These are phyloP conservation scores for Xylaria hypoxylon DNA, from an alignment of 2,329 filamentous ascomycete genomes.

Conservation along the genomic window DNA sequence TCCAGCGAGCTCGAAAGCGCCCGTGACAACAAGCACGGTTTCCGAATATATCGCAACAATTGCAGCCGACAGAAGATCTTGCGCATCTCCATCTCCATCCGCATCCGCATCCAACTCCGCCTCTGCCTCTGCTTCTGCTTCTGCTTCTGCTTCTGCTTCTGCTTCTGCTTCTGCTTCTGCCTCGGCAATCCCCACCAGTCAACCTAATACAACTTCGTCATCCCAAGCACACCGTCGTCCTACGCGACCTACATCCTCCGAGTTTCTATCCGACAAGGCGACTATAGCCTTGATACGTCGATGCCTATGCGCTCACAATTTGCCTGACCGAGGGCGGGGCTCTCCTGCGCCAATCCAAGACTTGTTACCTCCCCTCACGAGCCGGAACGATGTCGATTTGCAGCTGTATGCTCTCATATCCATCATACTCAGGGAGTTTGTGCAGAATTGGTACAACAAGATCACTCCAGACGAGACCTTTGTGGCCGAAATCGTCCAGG, in stretches of 20 bases:
- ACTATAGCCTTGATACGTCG: slow-evolving; percentile 85
- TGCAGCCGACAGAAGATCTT: slow-evolving; percentile 11
- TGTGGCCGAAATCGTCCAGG: slow-evolving; percentile 86
- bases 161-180: background rate
- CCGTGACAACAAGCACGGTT: slow-evolving; percentile 46
- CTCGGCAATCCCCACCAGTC: slow-evolving; percentile 13
- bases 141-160: background rate
- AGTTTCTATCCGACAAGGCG: slow-evolving; percentile 79
- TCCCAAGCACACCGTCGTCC: slow-evolving; percentile 48
- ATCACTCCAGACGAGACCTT: slow-evolving; percentile 93
- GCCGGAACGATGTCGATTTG: slow-evolving; percentile 91
- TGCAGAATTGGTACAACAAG: slow-evolving; percentile 91
- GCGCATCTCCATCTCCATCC: slow-evolving; percentile 1
- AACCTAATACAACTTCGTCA: slow-evolving; percentile 45
- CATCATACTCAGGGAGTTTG: slow-evolving; percentile 88
- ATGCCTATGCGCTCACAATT: slow-evolving; percentile 80
- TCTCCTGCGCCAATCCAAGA: slow-evolving; percentile 76
- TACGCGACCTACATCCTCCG: slow-evolving; percentile 53
- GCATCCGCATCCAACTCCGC: slow-evolving; percentile 5
- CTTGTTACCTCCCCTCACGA: slow-evolving; percentile 89
- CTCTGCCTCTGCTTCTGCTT: slow-evolving; percentile 7
- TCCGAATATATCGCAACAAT: slow-evolving; percentile 42
- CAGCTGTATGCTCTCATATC: slow-evolving; percentile 94
- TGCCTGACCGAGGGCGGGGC: slow-evolving; percentile 66
- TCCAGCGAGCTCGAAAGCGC: slow-evolving; percentile 42